Conservation (phyloP, 805 yeast species). For the Blastobotrys chiropterorum region DNA sequence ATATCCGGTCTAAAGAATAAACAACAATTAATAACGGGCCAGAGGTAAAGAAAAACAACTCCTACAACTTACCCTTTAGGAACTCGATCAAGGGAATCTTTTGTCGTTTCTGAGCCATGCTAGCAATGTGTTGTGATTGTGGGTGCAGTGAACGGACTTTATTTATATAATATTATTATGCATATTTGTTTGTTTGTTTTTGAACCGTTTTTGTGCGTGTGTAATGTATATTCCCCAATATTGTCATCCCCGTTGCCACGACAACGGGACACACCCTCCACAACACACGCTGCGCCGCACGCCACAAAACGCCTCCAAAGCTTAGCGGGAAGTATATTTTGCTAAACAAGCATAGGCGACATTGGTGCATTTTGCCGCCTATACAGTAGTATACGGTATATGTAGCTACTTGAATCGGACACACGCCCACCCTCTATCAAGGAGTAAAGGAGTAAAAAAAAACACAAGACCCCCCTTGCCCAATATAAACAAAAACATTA, state of each 20-base stretch:
- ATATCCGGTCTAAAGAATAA: slow-evolving; percentile 51
- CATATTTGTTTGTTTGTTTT: slow-evolving; percentile 1
- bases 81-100: slow-evolving; percentile 32
- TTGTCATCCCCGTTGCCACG: background rate
- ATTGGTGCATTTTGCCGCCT: no score
- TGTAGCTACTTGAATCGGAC: no score
- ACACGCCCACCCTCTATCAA: no score
- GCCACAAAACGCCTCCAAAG: no score
- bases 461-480: no score
- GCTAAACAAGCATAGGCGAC: no score
- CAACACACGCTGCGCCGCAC: no score
- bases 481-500: background rate
- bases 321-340: no score
- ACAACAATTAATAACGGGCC: background rate
- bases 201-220: background rate
- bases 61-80: slow-evolving; percentile 25
- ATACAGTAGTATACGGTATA: no score
- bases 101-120: slow-evolving; percentile 9
- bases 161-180: background rate
- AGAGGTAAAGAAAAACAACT: background rate
- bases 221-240: background rate
- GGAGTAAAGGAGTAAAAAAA: background rate
- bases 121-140: background rate
- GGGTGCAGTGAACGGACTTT: background rate
- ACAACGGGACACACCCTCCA: background rate